Conservation (phyloP, 768 basidiomycete species). For the Trametes villosa region DNA sequence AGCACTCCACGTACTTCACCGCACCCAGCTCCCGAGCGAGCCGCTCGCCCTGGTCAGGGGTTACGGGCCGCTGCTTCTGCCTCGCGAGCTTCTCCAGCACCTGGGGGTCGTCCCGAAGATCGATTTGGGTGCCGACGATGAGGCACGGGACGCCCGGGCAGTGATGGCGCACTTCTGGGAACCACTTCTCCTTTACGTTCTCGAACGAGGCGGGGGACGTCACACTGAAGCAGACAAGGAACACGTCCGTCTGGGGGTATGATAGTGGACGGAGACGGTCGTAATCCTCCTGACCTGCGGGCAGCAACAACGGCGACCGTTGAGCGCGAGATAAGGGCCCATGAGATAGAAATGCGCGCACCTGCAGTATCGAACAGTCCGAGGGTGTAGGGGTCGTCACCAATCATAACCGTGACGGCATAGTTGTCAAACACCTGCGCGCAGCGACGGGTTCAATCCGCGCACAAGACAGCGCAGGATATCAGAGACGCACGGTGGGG, state of each 20-base stretch:
- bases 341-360: conserved; percentile 43
- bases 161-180: conserved; percentile 99
- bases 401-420: conserved; percentile 99
- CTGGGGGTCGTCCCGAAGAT: conserved; percentile 90
- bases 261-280: conserved; percentile 98
- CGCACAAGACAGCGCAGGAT: conserved; percentile 16
- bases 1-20: conserved; percentile 99
- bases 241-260: conserved; percentile 99
- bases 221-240: conserved; percentile 99
- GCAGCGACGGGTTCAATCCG: neutral
- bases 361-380: conserved; percentile 99
- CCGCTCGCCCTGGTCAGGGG: conserved; percentile 86
- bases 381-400: conserved; percentile 98
- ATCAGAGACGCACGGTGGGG: conserved; percentile 75
- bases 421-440: conserved; percentile 94
- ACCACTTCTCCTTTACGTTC: conserved; percentile 99
- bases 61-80: conserved; percentile 95
- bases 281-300: conserved; percentile 96
- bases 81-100: conserved; percentile 94
- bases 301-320: conserved; percentile 4
- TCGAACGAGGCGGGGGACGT: conserved; percentile 98
- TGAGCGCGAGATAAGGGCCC: conserved; percentile 5
- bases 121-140: conserved; percentile 98
- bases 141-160: conserved; percentile 99
- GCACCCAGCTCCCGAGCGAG: conserved; percentile 97